Conservation (phyloP, 352 stramenopile species). For the Pythium plurisporium region DNA sequence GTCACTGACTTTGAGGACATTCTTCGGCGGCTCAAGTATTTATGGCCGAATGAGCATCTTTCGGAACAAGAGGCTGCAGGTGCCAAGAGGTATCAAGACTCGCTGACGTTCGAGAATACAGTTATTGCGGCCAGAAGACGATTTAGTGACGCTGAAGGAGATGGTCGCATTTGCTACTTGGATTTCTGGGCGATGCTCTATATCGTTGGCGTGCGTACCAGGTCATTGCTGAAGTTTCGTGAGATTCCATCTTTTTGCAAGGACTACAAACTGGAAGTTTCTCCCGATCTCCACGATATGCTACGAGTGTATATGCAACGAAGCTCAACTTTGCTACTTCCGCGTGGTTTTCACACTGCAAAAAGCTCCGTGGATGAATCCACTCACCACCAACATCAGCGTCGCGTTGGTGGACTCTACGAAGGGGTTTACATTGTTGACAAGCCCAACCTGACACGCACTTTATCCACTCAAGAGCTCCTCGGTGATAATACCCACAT, state of each 20-base stretch:
- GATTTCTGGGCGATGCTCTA: constrained; percentile 86
- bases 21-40: constrained; percentile 50
- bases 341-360: constrained; percentile 45
- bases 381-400: constrained; percentile 3
- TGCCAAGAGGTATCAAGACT: constrained; percentile 25
- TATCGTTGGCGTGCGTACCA: constrained; percentile 55
- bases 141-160: constrained; percentile 49
- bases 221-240: constrained; percentile 49
- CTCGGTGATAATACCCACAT: constrained; percentile 11
- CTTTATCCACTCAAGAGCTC: constrained; percentile 45
- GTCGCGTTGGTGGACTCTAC: constrained; percentile 12
- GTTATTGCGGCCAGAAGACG: constrained; percentile 38
- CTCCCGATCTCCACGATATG: constrained; percentile 36
- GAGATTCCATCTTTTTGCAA: constrained; percentile 70
- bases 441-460: constrained; percentile 7
- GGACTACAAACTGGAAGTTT: constrained; percentile 76
- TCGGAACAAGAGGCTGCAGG: constrained; percentile 31
- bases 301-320: constrained; percentile 54
- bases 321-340: constrained; percentile 53
- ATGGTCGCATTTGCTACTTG: constrained; percentile 70
- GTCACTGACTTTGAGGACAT: constrained; percentile 50
- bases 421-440: constrained; percentile 20
- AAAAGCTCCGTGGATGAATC: constrained; percentile 44
- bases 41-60: constrained; percentile 52
- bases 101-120: constrained; percentile 47